Conservation (phyloP, 768 basidiomycete genomes). For the Brasilioporus rufonigricans region DNA sequence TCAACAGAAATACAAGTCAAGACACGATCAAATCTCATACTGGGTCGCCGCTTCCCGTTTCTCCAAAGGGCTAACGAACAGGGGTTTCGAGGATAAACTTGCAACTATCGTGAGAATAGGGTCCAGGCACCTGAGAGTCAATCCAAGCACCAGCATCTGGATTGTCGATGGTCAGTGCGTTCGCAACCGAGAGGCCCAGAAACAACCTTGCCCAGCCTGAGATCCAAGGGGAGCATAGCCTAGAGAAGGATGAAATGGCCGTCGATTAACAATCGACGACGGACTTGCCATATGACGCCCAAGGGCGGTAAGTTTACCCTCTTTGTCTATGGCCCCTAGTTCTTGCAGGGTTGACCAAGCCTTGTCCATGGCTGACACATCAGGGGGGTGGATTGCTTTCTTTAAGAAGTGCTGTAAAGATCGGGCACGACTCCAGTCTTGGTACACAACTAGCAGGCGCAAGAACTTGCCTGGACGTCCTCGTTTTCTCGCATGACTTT, state of each 20-base stretch:
- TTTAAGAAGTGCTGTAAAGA: conserved; percentile 54
- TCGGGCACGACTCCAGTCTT: background rate
- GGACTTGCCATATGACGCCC: conserved; percentile 70
- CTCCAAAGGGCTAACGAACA: conserved; percentile 81
- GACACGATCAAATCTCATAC: conserved; percentile 40
- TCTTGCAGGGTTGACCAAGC: conserved; percentile 74
- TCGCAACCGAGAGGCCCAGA: background rate
- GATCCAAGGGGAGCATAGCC: conserved; percentile 85
- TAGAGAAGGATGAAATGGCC: conserved; percentile 28
- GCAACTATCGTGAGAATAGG: conserved; percentile 83
- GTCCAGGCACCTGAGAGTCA: conserved; percentile 79
- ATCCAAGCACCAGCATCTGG: conserved; percentile 84
- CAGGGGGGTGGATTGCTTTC: conserved; percentile 83
- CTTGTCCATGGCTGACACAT: conserved; percentile 67
- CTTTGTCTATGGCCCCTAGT: conserved; percentile 69
- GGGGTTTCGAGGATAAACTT: conserved; percentile 79
- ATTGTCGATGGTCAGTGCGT: background rate
- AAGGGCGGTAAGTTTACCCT: conserved; percentile 71
- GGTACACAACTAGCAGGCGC: background rate
- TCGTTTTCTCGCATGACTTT: conserved; percentile 76
- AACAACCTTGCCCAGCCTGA: conserved; percentile 78
- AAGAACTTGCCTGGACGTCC: conserved; percentile 65
- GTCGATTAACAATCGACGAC: background rate
- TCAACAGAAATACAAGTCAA: background rate
- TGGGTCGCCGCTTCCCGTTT: conserved; percentile 75